Evolutionary conservation across 169 alveolate genomes (phyloP).

Genomic region (Eimeria brunetti): DNA sequence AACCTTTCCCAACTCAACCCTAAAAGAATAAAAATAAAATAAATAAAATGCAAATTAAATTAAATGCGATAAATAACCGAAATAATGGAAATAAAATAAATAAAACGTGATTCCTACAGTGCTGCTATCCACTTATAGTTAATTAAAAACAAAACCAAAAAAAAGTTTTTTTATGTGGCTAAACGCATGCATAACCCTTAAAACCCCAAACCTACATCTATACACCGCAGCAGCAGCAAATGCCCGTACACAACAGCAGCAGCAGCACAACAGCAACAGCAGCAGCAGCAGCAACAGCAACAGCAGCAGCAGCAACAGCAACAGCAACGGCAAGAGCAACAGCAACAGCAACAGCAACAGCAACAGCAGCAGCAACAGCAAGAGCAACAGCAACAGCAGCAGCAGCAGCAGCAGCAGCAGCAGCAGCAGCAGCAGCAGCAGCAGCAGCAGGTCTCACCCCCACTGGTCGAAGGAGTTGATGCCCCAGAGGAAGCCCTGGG

Average conservation of each 20-base stretch:
- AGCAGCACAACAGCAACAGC: too few species aligned
- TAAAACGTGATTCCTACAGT: too few species aligned
- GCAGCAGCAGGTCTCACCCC: constrained; percentile 88
- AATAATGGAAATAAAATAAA: background rate
- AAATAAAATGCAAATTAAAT: background rate
- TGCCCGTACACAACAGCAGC: too few species aligned
- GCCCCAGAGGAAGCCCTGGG: constrained; percentile 97
- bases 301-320: constrained; percentile 4
- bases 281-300: background rate
- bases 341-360: constrained; percentile 39
- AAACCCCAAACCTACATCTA: background rate
- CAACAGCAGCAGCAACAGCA: constrained; percentile 8
- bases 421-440: background rate
- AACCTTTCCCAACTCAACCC: constrained; percentile 86
- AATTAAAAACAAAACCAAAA: too few species aligned
- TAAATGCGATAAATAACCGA: too few species aligned
- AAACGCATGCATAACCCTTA: too few species aligned
- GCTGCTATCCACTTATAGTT: too few species aligned
- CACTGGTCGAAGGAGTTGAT: constrained; percentile 98
- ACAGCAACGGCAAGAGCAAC: background rate
- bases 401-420: constrained; percentile 4
- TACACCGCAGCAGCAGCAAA: background rate
- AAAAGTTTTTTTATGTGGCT: too few species aligned
- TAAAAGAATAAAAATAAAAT: background rate
- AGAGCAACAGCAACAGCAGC: background rate